These are phyloP conservation scores for Hypoxylon crocopeplum DNA, from an alignment of 495 filamentous ascomycete genomes.

Conservation along the genomic window DNA sequence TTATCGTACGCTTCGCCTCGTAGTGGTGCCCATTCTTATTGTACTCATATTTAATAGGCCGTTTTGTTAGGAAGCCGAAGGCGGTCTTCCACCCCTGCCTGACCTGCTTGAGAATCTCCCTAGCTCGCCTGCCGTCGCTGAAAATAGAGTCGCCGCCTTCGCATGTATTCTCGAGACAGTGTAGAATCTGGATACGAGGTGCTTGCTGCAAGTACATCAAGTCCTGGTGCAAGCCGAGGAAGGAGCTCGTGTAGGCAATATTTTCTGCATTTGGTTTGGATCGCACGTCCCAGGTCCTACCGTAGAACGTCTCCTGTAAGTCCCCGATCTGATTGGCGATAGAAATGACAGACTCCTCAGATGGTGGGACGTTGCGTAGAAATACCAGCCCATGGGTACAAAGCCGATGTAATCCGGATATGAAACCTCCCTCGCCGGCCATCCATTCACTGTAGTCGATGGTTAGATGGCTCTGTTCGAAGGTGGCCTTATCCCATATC, in stretches of 20 bases:
- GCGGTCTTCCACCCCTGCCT: not conserved
- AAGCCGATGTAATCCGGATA: slow-evolving; percentile 66
- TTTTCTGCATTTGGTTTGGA: slow-evolving; percentile 81
- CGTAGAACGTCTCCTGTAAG: slow-evolving; percentile 85
- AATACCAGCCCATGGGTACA: slow-evolving; percentile 72
- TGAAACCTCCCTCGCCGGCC: slow-evolving; percentile 49
- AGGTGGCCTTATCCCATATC: slow-evolving; percentile 45
- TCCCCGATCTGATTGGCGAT: slow-evolving; percentile 76
- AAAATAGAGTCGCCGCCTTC: slow-evolving; percentile 85
- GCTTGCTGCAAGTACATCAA: slow-evolving; percentile 83
- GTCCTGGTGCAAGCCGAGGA: slow-evolving; percentile 90
- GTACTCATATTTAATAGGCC: slow-evolving; percentile 69
- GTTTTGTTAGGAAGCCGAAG: not conserved
- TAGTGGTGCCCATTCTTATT: slow-evolving; percentile 68
- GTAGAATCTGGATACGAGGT: slow-evolving; percentile 83
- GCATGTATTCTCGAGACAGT: slow-evolving; percentile 79
- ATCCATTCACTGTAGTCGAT: slow-evolving; percentile 76
- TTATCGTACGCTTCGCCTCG: slow-evolving; percentile 57
- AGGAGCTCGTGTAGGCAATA: slow-evolving; percentile 83
- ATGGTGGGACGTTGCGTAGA: slow-evolving; percentile 69
- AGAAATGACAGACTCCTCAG: slow-evolving; percentile 66
- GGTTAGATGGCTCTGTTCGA: slow-evolving; percentile 37
- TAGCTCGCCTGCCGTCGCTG: slow-evolving; percentile 71
- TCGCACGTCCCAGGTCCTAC: slow-evolving; percentile 85
- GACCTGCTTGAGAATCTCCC: slow-evolving; percentile 47